A percentile compares a stretch with the other conserved stretches of the same genome.
Conservation (phyloP, 2,329 filamentous ascomycete genomes). For the Penicillium nordicum region DNA sequence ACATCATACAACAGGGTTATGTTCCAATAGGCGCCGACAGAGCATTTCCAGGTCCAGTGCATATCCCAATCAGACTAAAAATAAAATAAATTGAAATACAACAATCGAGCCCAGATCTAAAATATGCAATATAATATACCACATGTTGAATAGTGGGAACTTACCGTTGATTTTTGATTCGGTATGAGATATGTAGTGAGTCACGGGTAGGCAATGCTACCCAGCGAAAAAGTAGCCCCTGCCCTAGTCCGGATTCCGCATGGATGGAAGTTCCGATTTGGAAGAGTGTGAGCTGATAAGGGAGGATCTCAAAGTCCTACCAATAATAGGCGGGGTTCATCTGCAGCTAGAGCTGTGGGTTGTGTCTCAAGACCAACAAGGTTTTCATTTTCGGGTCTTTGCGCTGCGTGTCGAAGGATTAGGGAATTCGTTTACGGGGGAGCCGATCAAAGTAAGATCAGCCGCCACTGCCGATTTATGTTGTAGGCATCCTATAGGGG, state of each 20-base stretch:
- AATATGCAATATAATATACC: neutral
- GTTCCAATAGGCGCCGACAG: slow-evolving; percentile 9
- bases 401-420: slow-evolving; percentile 11
- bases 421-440: slow-evolving; percentile 11
- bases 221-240: neutral
- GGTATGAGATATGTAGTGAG: neutral
- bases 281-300: slow-evolving; percentile 6
- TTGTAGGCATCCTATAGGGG: slow-evolving; percentile 11
- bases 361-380: slow-evolving; percentile 14
- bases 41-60: neutral
- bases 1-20: slow-evolving; percentile 3
- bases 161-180: neutral
- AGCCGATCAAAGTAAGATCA: slow-evolving; percentile 19
- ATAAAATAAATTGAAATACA: neutral
- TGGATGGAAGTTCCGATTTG: slow-evolving; percentile 7
- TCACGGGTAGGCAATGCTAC: slow-evolving; percentile 13
- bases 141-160: slow-evolving; percentile 2
- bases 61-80: neutral
- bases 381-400: slow-evolving; percentile 3
- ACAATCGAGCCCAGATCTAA: slow-evolving; percentile 4
- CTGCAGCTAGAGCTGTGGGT: slow-evolving; percentile 8
- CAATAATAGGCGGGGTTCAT: slow-evolving; percentile 11
- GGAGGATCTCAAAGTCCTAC: slow-evolving; percentile 14
- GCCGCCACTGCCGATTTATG: slow-evolving; percentile 20
- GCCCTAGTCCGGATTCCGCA: slow-evolving; percentile 12